Conservation (phyloP, 371 early-diverging fungal genomes). For the Mucor saturninus region DNA sequence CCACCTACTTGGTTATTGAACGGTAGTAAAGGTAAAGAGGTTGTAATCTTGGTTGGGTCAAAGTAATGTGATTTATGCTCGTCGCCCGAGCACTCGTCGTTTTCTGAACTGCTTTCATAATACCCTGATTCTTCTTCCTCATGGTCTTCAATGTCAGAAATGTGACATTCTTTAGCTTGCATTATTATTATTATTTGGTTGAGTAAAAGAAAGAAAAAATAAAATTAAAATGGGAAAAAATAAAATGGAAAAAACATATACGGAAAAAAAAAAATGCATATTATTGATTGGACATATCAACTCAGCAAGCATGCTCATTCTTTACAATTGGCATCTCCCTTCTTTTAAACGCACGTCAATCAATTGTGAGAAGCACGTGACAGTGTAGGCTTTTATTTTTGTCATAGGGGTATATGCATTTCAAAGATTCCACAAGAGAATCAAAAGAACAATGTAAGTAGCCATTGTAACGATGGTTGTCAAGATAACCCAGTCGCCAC, state of each 20-base stretch:
- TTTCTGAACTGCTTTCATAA: slow-evolving; percentile 23
- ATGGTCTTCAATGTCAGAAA: slow-evolving; percentile 36
- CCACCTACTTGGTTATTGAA: slow-evolving; percentile 56
- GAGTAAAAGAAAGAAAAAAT: slow-evolving; percentile 1
- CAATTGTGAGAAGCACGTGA: not conserved
- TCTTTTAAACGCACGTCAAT: not conserved
- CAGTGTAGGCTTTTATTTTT: not conserved
- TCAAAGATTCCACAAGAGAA: slow-evolving; percentile 41
- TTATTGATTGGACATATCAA: slow-evolving; percentile 14
- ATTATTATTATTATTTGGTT: not conserved
- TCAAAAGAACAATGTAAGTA: slow-evolving; percentile 54
- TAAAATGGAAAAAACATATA: slow-evolving; percentile 9
- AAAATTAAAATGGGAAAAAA: slow-evolving; percentile 6
- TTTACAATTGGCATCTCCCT: slow-evolving; percentile 5
- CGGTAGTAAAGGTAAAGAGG: slow-evolving; percentile 59
- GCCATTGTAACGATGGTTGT: slow-evolving; percentile 57
- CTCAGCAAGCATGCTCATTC: slow-evolving; percentile 8
- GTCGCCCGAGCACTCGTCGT: slow-evolving; percentile 22
- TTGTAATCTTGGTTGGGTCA: slow-evolving; percentile 62
- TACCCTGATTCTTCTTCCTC: slow-evolving; percentile 18
- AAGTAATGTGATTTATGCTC: slow-evolving; percentile 32
- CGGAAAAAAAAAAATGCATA: not conserved
- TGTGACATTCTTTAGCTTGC: slow-evolving; percentile 31
- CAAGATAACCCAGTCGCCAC: slow-evolving; percentile 56
- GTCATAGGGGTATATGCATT: not conserved